Evolutionary conservation across 352 stramenopile genomes (phyloP).

Genomic region (Pythium monospermum): DNA sequence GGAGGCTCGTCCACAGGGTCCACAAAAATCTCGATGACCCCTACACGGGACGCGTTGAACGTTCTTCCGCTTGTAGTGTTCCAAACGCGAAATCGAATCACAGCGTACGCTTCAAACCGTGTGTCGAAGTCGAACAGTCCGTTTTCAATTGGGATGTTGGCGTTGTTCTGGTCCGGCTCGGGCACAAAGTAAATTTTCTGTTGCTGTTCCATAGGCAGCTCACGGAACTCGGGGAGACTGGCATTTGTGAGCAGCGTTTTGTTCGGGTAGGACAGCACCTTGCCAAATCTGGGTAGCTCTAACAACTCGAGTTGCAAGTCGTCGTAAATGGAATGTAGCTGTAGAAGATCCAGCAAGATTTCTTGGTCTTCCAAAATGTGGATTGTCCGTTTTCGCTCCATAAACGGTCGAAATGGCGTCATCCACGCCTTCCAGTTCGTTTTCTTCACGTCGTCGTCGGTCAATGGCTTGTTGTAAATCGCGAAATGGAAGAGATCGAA

Average conservation of each 20-base stretch:
- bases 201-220: conserved; percentile 42
- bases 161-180: conserved; percentile 37
- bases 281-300: conserved; percentile 38
- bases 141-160: conserved; percentile 28
- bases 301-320: conserved; percentile 51
- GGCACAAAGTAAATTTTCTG: conserved; percentile 47
- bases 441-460: background rate
- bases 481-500: conserved; percentile 77
- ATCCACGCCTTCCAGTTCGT: conserved; percentile 26
- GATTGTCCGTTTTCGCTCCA: conserved; percentile 23
- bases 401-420: conserved; percentile 40
- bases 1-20: conserved; percentile 44
- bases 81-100: conserved; percentile 23
- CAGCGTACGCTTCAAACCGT: conserved; percentile 8
- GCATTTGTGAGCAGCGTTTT: conserved; percentile 30
- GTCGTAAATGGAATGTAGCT: conserved; percentile 58
- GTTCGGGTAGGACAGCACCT: conserved; percentile 47
- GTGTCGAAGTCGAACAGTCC: background rate
- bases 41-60: conserved; percentile 25
- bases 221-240: conserved; percentile 37
- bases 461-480: conserved; percentile 36
- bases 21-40: conserved; percentile 50
- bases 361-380: conserved; percentile 41
- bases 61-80: conserved; percentile 24
- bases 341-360: conserved; percentile 40